phyloP scores from a whole-genome alignment of 31 red algal genomes.

The Endocladia muricata region DNA sequence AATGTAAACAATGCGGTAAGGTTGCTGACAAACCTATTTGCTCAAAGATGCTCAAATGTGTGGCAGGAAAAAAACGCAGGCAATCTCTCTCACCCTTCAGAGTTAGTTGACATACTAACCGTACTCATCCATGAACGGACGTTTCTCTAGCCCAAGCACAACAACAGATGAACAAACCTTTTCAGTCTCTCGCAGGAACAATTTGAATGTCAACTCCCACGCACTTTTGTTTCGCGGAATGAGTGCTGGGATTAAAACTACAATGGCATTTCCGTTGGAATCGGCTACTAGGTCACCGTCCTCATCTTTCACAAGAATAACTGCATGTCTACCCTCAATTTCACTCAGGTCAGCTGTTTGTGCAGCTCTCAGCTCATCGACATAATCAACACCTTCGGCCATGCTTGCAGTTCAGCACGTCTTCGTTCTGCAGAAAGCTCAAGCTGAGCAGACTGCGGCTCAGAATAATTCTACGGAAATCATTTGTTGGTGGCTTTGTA shows the following conservation, averaged over 20 bases:
- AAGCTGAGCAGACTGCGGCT: no score
- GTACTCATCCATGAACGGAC: neutral
- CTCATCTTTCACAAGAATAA: slow-evolving; percentile 18
- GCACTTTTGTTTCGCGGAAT: slow-evolving; percentile 6
- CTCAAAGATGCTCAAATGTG: neutral
- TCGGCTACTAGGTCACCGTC: slow-evolving; percentile 22
- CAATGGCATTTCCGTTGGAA: slow-evolving; percentile 15
- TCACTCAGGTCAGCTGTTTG: slow-evolving; percentile 12
- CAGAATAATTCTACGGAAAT: no score
- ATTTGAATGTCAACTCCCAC: slow-evolving; percentile 37
- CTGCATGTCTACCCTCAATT: slow-evolving; percentile 14
- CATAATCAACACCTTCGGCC: no score
- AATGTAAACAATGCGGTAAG: slow-evolving; percentile 42
- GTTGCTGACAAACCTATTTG: slow-evolving; percentile 14
- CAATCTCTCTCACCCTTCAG: neutral
- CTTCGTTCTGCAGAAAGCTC: no score
- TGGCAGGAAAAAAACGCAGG: neutral
- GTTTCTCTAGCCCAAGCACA: neutral
- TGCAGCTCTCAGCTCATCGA: slow-evolving; percentile 4
- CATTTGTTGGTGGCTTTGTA: no score
- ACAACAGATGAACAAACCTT: slow-evolving; percentile 22
- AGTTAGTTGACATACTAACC: neutral
- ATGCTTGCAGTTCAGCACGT: no score
- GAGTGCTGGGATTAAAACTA: slow-evolving; percentile 41
- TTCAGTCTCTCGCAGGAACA: slow-evolving; percentile 42